Base-by-base conservation (phyloP, 2,329 filamentous ascomycete genomes). In the Sarocladiaceae sp. region DNA sequence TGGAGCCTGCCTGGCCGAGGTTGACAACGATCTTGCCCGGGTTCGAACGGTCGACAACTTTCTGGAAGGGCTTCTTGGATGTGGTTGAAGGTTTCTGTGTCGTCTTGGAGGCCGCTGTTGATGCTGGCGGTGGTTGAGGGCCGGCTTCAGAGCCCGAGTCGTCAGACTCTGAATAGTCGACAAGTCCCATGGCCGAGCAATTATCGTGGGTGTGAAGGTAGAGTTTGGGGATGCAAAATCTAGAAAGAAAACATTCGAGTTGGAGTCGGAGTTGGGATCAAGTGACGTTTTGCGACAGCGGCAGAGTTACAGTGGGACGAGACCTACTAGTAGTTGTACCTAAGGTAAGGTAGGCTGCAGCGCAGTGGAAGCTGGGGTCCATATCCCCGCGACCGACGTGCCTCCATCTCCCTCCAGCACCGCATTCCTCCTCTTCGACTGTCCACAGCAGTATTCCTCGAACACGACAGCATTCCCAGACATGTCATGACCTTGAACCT, bases 101-200 rank as follows among this genome's bases (percentile, higher is more conserved):
- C 6, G 57, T 55, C 46, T 59, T 56, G 39, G 46, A 24, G 6
- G 56, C 53, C 15, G 55, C 47, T 13, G 21, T 15, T 18, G 10
- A 24, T 23, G 23, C 23, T 15, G n/a, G n/a, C n/a, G n/a, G n/a
- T n/a, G n/a, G n/a, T n/a, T n/a, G n/a, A n/a, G n/a, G n/a, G 46
- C 63, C 62, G 29, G 64, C 48, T 45, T 86, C 83, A 13, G 72
- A 72, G 45, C 85, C 84, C 11, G 84, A 88, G 37, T 82, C 89
- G 57, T 90, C 88, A 2, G 87, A 93, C 60, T 90, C 88, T 3
- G 87, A 90, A 56, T 94, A 95, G 49, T 84, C 82, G 52, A 93
- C 87, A 23, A 95, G 71, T 12, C 77, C 82, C 86, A 93, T 93
- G 31, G 39, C 64, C 50, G n/a, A 18, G 16, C 4, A 23, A 16